These are phyloP conservation scores for Aureobasidium melanogenum DNA, from an alignment of 2,329 filamentous ascomycete genomes.

Conservation along the genomic window DNA sequence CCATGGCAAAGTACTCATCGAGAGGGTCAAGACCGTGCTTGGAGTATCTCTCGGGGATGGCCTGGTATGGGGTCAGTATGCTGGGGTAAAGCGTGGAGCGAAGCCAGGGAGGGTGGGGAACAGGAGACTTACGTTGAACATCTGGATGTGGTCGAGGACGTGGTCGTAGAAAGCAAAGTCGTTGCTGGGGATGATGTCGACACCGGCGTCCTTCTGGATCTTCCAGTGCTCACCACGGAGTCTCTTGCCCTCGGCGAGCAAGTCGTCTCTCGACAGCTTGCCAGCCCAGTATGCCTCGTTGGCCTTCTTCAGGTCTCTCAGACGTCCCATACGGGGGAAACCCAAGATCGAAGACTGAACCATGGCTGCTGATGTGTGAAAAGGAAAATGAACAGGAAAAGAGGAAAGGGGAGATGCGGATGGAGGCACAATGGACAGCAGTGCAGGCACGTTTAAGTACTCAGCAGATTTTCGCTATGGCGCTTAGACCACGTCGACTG, in stretches of 20 bases:
- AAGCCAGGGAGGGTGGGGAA: not conserved
- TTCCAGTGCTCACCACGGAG: slow-evolving; percentile 97
- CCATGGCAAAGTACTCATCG: slow-evolving; percentile 99
- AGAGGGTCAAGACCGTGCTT: slow-evolving; percentile 78
- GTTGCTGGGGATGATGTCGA: slow-evolving; percentile 97
- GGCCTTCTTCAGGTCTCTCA: slow-evolving; percentile 99
- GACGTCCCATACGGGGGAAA: slow-evolving; percentile 97
- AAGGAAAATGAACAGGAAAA: slow-evolving; percentile 2
- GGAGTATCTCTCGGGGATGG: slow-evolving; percentile 86
- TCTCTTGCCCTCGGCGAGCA: slow-evolving; percentile 91
- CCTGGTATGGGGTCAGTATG: slow-evolving; percentile 40
- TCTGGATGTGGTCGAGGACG: slow-evolving; percentile 94
- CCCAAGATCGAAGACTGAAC: slow-evolving; percentile 69
- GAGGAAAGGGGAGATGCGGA: slow-evolving; percentile 10
- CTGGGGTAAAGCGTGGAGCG: not conserved
- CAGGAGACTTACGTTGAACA: slow-evolving; percentile 71
- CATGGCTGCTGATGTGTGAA: slow-evolving; percentile 28
- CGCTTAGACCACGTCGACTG: not conserved
- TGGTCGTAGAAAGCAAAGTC: slow-evolving; percentile 99
- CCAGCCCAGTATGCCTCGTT: slow-evolving; percentile 96
- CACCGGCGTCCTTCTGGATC: slow-evolving; percentile 97
- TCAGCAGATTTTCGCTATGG: not conserved
- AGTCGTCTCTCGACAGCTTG: slow-evolving; percentile 86
- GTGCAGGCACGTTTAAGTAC: slow-evolving; percentile 2
- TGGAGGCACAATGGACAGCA: not conserved